Evolutionary conservation across 805 yeast species (phyloP).

Genomic region (Yarrowia divulgata): DNA sequence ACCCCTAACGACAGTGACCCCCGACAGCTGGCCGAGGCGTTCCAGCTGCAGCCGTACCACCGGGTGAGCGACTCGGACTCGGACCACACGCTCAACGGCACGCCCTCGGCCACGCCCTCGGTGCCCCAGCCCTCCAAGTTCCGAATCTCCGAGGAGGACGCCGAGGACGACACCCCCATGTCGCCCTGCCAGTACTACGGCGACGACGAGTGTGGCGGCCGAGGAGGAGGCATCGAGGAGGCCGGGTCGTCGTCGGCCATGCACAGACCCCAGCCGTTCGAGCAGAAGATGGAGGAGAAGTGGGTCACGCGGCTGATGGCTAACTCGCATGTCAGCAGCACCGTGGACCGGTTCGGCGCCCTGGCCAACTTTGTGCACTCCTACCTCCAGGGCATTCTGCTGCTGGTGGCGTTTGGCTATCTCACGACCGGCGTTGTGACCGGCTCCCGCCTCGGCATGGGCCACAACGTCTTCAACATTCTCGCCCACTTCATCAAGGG

Average conservation of each 20-base stretch:
- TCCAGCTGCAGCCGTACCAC: conserved; percentile 45
- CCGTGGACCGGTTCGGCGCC: conserved; percentile 46
- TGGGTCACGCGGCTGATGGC: conserved; percentile 42
- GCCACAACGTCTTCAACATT: conserved; percentile 71
- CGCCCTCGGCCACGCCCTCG: conserved; percentile 30
- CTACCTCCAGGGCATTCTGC: conserved; percentile 67
- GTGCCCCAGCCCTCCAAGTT: conserved; percentile 23
- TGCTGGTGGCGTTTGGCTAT: conserved; percentile 65
- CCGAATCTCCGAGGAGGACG: conserved; percentile 39
- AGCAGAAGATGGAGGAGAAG: conserved; percentile 40
- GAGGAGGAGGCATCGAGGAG: background rate
- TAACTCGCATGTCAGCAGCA: conserved; percentile 42
- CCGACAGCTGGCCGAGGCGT: conserved; percentile 49
- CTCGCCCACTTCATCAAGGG: conserved; percentile 97
- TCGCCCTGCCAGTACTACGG: conserved; percentile 38
- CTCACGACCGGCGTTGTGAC: conserved; percentile 66
- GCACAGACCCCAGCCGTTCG: conserved; percentile 17
- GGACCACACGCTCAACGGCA: conserved; percentile 4
- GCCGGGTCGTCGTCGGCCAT: background rate
- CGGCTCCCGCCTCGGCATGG: conserved; percentile 74
- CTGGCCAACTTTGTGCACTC: conserved; percentile 55
- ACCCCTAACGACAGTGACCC: conserved; percentile 42
- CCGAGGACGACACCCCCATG: conserved; percentile 35
- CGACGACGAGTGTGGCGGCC: conserved; percentile 30
- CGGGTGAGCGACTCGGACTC: conserved; percentile 41